Evolutionary conservation across 202 grass and related monocot species (phyloP), one percentile per base, ranked within the genome.

Genomic region (Musa balbisiana): DNA sequence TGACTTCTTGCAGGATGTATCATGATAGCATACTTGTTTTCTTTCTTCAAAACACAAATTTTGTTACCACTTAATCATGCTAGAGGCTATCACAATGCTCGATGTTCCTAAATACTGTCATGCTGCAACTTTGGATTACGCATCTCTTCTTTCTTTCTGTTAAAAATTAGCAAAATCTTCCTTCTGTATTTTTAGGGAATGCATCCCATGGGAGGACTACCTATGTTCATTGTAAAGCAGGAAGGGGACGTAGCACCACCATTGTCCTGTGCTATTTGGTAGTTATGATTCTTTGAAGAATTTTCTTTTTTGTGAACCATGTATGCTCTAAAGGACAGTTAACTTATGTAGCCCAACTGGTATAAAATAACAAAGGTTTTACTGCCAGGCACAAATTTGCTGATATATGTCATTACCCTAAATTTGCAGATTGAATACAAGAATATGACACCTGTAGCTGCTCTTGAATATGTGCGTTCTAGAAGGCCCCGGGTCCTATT

Each of bases 381-480:
- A n/a, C 19, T 21, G 9, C n/a, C 56, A 60, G n/a, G n/a, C 19
- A 20, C 56, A 60, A 60, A 60, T 9, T 16, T 60, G 24, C 63
- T 26, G 21, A 33, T 67, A 67, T 9, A 67, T 67, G 33, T n/a
- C 14, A 51, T 51, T 3, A 20, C 3, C 14, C 33, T 51, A 74
- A 49, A 58, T 62, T 58, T 62, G 19, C 6, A 75, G 73, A 59
- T 75, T 56, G 73, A 75, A 56, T 75, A 75, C 43, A 75, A 60
- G 73, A 56, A 50, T 21, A 75, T 75, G 73, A 75, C 73, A 75
- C 73, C 73, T 1, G 20, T 59, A 13, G 73, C 21, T 17, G 73
- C 73, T 75, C 73, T 75, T 9, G 55, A 75, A 62, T 75, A 60
- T 49, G 73, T 75, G 16, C 55, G 73, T 21, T 75, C 73, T 49